Evolutionary conservation across 2,329 filamentous ascomycete species (phyloP), one percentile per base, ranked within the genome.

Genomic region (Epichloe bromicola): DNA sequence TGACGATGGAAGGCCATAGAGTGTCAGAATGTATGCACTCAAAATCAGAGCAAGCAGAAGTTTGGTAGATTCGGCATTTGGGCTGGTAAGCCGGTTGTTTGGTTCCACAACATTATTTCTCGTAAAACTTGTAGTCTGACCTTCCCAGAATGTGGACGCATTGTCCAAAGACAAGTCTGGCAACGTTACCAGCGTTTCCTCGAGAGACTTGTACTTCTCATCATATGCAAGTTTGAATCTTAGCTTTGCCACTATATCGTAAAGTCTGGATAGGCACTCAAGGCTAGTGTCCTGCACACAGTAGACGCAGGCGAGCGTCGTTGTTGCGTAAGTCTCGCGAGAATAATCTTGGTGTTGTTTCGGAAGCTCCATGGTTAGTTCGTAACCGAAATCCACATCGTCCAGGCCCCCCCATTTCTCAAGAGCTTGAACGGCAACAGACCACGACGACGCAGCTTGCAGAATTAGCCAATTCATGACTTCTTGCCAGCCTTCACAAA

Each of bases 391-490:
- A 56, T 89, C 83, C 45, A 84, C 74, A 60, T 90, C 86, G 6
- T 71, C 70, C 0, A 85, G 84, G 0, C 86, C 86, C 86, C 86
- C 58, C 86, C 86, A 91, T 56, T 85, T 77, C 54, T 82, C 76
- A 36, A 89, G 70, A 7, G 77, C 80, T 46, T 74, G 72, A 34
- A 82, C 71, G n/a, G 79, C 76, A n/a, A 81, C 69, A 26, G 65
- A 69, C 74, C 87, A 85, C 15, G 80, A 76, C 19, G 70, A 71
- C 4, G 71, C 70, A 1, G 85, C 80, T 54, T 80, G 78, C 3
- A 68, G 61, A 14, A 76, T 71, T 39, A 91, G 71, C 85, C 85
- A 90, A 50, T 76, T 71, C 49, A 86, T 79, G 4, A 84, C 71
- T 55, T 78, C 73, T 55, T 87, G 81, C 85, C 85, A 90, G 7